phyloP scores from a whole-genome alignment of 768 basidiomycete genomes.

The Termitomyces sp. region DNA sequence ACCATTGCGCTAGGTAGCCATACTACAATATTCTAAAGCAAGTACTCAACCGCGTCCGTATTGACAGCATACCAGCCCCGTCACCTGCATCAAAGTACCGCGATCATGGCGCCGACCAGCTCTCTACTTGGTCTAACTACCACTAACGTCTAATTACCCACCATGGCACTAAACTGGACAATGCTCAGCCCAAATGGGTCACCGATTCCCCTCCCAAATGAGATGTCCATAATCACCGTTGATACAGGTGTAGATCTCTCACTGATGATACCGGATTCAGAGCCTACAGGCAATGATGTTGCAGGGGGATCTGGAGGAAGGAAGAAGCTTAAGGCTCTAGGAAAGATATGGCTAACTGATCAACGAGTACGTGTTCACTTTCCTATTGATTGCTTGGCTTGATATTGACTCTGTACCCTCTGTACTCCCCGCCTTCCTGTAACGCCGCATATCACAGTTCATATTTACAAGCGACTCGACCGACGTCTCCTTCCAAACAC shows the following conservation, averaged over 20 bases:
- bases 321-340: slow-evolving; percentile 54
- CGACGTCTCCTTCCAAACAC: slow-evolving; percentile 34
- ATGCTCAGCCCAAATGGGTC: slow-evolving; percentile 55
- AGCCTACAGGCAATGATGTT: slow-evolving; percentile 31
- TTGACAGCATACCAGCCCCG: too few species aligned
- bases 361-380: slow-evolving; percentile 50
- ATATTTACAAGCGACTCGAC: slow-evolving; percentile 45
- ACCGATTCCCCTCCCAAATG: slow-evolving; percentile 61
- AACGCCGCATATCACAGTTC: slow-evolving; percentile 37
- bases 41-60: too few species aligned
- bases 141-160: slow-evolving; percentile 24
- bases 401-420: slow-evolving; percentile 1
- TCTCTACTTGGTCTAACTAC: background rate
- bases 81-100: too few species aligned
- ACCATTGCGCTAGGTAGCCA: slow-evolving; percentile 88
- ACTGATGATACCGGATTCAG: slow-evolving; percentile 51
- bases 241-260: slow-evolving; percentile 54
- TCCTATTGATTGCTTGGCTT: background rate
- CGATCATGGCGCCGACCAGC: too few species aligned
- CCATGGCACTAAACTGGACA: slow-evolving; percentile 78
- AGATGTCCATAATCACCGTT: slow-evolving; percentile 51
- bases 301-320: slow-evolving; percentile 50
- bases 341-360: slow-evolving; percentile 63
- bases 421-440: background rate
- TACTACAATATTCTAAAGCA: too few species aligned